A percentile compares a stretch with the other conserved stretches of the same genome.
Evolutionary conservation across 371 early-diverging fungal species (phyloP).

Genomic region (Coemansia sp.): DNA sequence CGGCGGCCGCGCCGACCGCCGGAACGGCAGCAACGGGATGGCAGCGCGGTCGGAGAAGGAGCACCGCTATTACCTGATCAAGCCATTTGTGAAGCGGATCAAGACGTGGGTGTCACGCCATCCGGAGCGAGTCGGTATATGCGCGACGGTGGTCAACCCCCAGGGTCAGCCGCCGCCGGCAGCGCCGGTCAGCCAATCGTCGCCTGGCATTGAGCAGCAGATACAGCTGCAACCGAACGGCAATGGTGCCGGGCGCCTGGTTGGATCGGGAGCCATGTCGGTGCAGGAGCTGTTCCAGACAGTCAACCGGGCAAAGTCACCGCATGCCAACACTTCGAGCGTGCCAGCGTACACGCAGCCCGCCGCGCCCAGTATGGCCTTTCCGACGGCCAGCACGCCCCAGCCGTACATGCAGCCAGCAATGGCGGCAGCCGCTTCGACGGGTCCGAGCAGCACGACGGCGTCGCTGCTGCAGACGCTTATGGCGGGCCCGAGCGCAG

Average conservation of each 20-base stretch:
- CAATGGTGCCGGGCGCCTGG: not conserved
- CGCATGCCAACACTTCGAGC: constrained; percentile 2
- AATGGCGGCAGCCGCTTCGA: not conserved
- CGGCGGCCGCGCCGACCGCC: constrained; percentile 23
- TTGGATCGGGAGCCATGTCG: constrained; percentile 22
- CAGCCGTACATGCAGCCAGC: not conserved
- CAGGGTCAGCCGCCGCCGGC: constrained; percentile 13
- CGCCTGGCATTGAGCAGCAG: not conserved
- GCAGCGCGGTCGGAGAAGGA: constrained; percentile 29
- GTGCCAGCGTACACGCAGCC: not conserved
- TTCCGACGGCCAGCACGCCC: not conserved
- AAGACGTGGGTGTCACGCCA: constrained; percentile 42
- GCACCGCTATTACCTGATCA: constrained; percentile 58
- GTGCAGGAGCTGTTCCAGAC: constrained; percentile 43
- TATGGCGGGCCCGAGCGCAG: constrained; percentile 8
- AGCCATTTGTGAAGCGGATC: constrained; percentile 54
- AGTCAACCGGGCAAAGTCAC: constrained; percentile 18
- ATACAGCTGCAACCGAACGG: not conserved
- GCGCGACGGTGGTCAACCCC: constrained; percentile 22
- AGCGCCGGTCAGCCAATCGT: no score
- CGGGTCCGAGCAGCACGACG: constrained; percentile 5
- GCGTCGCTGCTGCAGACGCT: constrained; percentile 36
- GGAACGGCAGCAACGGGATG: constrained; percentile 11
- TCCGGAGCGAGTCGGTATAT: constrained; percentile 31
- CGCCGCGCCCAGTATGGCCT: not conserved